These are phyloP conservation scores for Monilinia aucupariae DNA, from an alignment of 2,329 filamentous ascomycete genomes.

Conservation along the genomic window DNA sequence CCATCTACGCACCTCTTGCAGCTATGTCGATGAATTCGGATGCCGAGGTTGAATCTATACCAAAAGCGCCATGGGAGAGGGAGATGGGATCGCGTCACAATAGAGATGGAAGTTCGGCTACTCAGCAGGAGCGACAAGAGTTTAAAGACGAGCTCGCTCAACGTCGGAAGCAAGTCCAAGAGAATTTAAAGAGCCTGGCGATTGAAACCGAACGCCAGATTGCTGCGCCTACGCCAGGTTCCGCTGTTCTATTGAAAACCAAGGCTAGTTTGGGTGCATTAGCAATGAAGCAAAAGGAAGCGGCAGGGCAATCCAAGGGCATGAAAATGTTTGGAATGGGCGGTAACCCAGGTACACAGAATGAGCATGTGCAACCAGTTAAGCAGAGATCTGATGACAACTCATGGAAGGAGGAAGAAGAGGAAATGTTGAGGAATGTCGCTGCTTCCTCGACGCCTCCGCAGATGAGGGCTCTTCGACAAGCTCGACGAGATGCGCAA, in stretches of 20 bases:
- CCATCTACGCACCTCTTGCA: constrained; percentile 18
- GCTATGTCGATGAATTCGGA: constrained; percentile 22
- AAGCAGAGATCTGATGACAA: constrained; percentile 34
- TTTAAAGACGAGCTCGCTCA: constrained; percentile 69
- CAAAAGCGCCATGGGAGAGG: constrained; percentile 30
- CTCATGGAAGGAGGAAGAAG: constrained; percentile 28
- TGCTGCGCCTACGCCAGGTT: constrained; percentile 1
- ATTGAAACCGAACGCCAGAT: constrained; percentile 47
- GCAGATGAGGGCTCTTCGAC: constrained; percentile 30
- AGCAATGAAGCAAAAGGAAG: constrained; percentile 42
- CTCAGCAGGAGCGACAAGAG: constrained; percentile 56
- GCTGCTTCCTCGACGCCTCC: constrained; percentile 22
- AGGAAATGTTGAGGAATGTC: constrained; percentile 23
- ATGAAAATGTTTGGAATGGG: constrained; percentile 58
- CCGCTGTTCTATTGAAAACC: constrained; percentile 47
- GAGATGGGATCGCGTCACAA: constrained; percentile 38
- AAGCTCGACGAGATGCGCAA: constrained; percentile 34
- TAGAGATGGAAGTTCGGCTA: constrained; percentile 45
- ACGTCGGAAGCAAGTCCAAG: constrained; percentile 64
- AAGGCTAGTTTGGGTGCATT: constrained; percentile 66
- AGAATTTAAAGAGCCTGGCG: constrained; percentile 64
- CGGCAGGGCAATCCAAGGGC: constrained; percentile 43
- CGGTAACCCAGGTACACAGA: constrained; percentile 35
- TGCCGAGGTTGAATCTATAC: constrained; percentile 14
- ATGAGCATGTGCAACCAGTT: constrained; percentile 39